Percentiles rank a stretch among this genome's conserved stretches.
Conservation (phyloP, 139 green algal genomes). For the Spirogloea muscicola region DNA sequence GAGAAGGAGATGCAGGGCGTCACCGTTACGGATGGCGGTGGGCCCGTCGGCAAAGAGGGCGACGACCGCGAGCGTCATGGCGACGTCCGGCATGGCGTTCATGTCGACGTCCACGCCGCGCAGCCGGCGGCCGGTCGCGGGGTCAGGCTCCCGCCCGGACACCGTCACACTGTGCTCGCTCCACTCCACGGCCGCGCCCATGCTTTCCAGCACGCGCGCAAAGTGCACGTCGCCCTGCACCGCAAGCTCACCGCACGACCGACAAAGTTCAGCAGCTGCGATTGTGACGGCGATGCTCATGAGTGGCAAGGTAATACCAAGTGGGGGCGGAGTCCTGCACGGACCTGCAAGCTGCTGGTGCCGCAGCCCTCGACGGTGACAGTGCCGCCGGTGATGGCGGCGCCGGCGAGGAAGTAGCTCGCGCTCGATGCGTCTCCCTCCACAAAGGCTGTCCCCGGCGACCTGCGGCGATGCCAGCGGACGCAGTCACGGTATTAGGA, state of each 20-base stretch:
- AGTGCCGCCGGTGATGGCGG: slow-evolving; percentile 84
- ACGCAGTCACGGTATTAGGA: no score
- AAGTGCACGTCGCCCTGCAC: slow-evolving; percentile 84
- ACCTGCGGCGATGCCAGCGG: no score
- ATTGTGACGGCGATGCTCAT: no score
- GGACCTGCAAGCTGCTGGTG: slow-evolving; percentile 78
- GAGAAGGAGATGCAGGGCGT: no score
- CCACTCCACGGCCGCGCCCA: slow-evolving; percentile 93
- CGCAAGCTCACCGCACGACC: no score
- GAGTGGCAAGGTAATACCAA: no score
- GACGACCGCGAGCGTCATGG: slow-evolving; percentile 96
- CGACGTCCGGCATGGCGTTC: slow-evolving; percentile 98
- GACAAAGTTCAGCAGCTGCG: no score
- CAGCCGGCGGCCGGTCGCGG: slow-evolving; percentile 55
- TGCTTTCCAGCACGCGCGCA: slow-evolving; percentile 89
- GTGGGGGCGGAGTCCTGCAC: no score
- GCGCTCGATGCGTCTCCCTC: slow-evolving; percentile 91
- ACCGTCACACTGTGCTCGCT: slow-evolving; percentile 85
- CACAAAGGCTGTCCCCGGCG: slow-evolving; percentile 78
- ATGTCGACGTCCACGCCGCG: slow-evolving; percentile 93
- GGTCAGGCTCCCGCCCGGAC: slow-evolving; percentile 60
- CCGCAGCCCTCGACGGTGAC: slow-evolving; percentile 92
- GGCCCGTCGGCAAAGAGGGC: slow-evolving; percentile 86
- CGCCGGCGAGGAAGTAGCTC: slow-evolving; percentile 90
- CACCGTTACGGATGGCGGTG: slow-evolving; percentile 84